phyloP scores from a whole-genome alignment of 495 filamentous ascomycete genomes.

The Aspergillus asperescens region DNA sequence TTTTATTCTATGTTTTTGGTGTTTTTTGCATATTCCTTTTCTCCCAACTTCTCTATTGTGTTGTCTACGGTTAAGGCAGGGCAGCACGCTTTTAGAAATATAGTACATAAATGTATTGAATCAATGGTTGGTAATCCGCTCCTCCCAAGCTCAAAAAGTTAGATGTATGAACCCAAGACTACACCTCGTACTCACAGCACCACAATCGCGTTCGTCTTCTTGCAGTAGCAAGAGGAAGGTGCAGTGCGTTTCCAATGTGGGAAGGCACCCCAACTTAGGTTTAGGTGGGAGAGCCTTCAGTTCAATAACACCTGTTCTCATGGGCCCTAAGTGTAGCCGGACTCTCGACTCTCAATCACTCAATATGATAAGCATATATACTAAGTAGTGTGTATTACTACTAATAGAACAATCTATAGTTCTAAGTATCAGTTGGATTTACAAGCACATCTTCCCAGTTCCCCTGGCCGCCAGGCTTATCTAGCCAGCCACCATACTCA shows the following conservation, averaged over 20 bases:
- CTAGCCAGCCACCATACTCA: constrained; percentile 56
- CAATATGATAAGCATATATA: no score
- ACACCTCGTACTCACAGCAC: neutral
- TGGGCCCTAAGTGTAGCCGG: no score
- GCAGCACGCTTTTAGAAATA: constrained; percentile 12
- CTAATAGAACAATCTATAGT: neutral
- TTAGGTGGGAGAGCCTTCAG: no score
- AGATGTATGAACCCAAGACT: neutral
- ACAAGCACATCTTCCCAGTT: constrained; percentile 32
- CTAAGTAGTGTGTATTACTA: neutral
- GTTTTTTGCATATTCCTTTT: constrained; percentile 28
- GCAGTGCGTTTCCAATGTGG: no score
- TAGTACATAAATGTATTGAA: constrained; percentile 14
- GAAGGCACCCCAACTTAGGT: no score
- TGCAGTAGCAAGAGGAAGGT: no score
- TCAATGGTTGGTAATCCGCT: constrained; percentile 8
- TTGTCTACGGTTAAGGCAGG: constrained; percentile 5
- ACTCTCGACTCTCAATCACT: no score
- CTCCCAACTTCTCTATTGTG: constrained; percentile 8
- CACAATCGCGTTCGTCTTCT: no score
- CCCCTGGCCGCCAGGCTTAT: constrained; percentile 14
- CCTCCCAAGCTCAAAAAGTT: neutral
- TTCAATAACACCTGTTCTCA: no score
- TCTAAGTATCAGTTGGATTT: constrained; percentile 12
- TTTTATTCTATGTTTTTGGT: constrained; percentile 37